phyloP scores from a whole-genome alignment of 345 rosid species.

The Hypericum perforatum region DNA sequence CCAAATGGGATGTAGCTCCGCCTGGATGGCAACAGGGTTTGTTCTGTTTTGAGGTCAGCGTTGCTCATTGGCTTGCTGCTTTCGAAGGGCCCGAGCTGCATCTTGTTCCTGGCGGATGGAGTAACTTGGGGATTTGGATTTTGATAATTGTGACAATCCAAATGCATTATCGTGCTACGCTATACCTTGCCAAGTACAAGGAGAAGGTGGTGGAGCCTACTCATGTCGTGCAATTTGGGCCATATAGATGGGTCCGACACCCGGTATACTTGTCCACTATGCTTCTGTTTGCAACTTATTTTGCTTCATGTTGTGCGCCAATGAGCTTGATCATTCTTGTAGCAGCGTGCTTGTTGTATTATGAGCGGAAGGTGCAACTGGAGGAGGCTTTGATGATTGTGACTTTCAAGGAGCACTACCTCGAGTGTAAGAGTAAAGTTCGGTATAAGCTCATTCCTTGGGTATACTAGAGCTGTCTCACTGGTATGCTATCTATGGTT shows the following conservation, averaged over 20 bases:
- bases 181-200: slow-evolving; percentile 81
- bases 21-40: slow-evolving; percentile 46
- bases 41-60: slow-evolving; percentile 51
- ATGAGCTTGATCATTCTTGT: slow-evolving; percentile 53
- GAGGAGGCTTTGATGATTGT: slow-evolving; percentile 74
- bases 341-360: slow-evolving; percentile 57
- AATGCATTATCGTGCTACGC: slow-evolving; percentile 65
- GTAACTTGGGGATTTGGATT: slow-evolving; percentile 61
- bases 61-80: slow-evolving; percentile 80
- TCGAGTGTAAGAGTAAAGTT: slow-evolving; percentile 61
- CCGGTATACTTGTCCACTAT: slow-evolving; percentile 70
- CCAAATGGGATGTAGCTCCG: slow-evolving; percentile 68
- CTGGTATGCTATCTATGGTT: too few species aligned
- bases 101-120: slow-evolving; percentile 57
- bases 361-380: slow-evolving; percentile 53
- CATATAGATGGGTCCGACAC: slow-evolving; percentile 81
- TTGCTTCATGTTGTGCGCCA: slow-evolving; percentile 63
- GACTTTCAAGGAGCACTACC: slow-evolving; percentile 57
- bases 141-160: slow-evolving; percentile 47
- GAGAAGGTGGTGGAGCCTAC: slow-evolving; percentile 78
- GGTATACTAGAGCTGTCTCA: slow-evolving; percentile 35
- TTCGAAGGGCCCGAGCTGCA: slow-evolving; percentile 90
- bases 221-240: slow-evolving; percentile 77
- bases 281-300: slow-evolving; percentile 55
- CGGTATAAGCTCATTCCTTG: slow-evolving; percentile 72